A percentile compares a stretch with the other conserved stretches of the same genome.
phyloP scores from a whole-genome alignment of 2,329 filamentous ascomycete species.

The Meredithiella fracta region DNA sequence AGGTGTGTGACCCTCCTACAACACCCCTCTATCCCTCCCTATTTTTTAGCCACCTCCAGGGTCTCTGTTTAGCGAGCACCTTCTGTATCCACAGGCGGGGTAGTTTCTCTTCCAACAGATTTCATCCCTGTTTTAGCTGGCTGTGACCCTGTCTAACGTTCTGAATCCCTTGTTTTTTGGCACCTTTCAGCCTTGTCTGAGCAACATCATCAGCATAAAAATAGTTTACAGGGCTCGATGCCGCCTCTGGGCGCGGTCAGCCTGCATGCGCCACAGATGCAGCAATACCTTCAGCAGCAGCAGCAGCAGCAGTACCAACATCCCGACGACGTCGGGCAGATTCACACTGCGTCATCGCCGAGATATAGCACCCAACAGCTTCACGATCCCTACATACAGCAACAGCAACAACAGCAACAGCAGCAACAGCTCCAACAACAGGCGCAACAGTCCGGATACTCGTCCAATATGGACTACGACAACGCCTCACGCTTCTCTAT shows the following conservation, averaged over 20 bases:
- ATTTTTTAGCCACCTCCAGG: neutral
- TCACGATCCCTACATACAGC: conserved; percentile 13
- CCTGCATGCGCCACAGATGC: conserved; percentile 16
- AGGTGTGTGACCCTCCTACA: neutral
- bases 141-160: neutral
- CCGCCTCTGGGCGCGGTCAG: neutral
- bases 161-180: neutral
- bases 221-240: conserved; percentile 14
- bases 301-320: conserved; percentile 17
- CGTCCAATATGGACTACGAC: neutral
- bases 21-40: neutral
- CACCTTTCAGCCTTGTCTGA: conserved; percentile 3
- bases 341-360: conserved; percentile 17
- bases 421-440: conserved; percentile 21
- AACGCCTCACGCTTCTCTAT: neutral
- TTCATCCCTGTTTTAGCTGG: neutral
- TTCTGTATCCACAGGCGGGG: neutral
- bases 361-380: conserved; percentile 19
- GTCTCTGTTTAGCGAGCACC: neutral
- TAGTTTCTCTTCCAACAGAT: neutral
- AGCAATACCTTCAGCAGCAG: conserved; percentile 18
- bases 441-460: conserved; percentile 13
- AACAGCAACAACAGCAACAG: neutral
- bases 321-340: conserved; percentile 13
- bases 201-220: conserved; percentile 18